Percentiles rank a stretch among this genome's conserved stretches.
Evolutionary conservation across 2,329 filamentous ascomycete genomes (phyloP).

Genomic region (Aureobasidium sp.): DNA sequence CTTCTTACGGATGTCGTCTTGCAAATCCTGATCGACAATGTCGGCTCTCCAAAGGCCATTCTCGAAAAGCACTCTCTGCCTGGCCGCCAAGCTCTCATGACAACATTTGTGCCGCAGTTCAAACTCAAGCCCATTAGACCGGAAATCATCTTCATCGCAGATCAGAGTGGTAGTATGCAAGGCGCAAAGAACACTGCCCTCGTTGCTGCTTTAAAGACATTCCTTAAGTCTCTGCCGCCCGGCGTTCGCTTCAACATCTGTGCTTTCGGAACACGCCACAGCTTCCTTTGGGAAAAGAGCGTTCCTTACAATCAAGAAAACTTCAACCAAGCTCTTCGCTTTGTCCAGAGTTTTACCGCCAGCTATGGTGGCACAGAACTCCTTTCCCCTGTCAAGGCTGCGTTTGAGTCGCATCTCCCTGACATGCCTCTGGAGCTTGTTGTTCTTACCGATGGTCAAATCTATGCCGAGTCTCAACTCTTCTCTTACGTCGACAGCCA

Average conservation of each 20-base stretch:
- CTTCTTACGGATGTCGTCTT: constrained; percentile 74
- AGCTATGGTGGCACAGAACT: constrained; percentile 63
- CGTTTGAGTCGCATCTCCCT: constrained; percentile 51
- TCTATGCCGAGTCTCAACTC: constrained; percentile 54
- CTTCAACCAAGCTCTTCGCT: constrained; percentile 47
- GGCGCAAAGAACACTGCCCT: constrained; percentile 58
- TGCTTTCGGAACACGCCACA: constrained; percentile 63
- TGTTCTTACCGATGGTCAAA: constrained; percentile 63
- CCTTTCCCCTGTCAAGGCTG: constrained; percentile 50
- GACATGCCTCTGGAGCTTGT: constrained; percentile 59
- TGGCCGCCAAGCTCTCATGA: constrained; percentile 73
- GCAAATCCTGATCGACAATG: constrained; percentile 67
- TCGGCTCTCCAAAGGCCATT: constrained; percentile 68
- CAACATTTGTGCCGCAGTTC: constrained; percentile 76
- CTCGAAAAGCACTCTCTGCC: constrained; percentile 72
- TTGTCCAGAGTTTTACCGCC: constrained; percentile 48
- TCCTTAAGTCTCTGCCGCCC: constrained; percentile 70
- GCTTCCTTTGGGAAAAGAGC: constrained; percentile 56
- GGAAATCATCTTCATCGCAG: constrained; percentile 78
- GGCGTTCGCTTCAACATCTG: constrained; percentile 76
- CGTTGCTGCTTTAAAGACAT: constrained; percentile 64
- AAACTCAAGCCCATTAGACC: constrained; percentile 60
- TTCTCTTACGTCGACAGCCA: constrained; percentile 55
- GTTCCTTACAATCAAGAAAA: constrained; percentile 51
- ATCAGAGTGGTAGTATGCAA: constrained; percentile 74